Base-by-base conservation (phyloP, 1,284 basidiomycete genomes). In the Apiotrichum domesticum region DNA sequence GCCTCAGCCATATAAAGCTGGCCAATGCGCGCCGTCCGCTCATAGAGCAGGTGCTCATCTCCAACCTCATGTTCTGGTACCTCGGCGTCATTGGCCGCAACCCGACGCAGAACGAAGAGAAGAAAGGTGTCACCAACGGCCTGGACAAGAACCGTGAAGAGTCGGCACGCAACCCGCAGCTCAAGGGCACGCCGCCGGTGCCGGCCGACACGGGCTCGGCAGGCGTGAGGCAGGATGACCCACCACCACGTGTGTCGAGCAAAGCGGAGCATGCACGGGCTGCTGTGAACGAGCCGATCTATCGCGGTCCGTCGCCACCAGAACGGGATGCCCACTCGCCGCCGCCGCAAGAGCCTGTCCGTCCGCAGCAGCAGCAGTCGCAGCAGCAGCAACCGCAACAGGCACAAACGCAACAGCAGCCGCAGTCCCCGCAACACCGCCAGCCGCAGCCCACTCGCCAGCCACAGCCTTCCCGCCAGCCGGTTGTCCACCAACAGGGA, bases 51-150 rank as follows among this genome's bases (percentile, higher is more conserved):
- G 95, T 99, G 51, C 79, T 98, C 60, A 98, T 98, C 75, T 96
- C 92, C 68, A 98, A 98, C 75, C 81, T 98, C 65, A 98, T 98
- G 94, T 98, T 98, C 81, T 98, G 95, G 95, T 98, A 98, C 74
- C 82, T 98, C 42, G 90, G 91, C n/a, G 85, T 98, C 63, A 96
- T 98, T 77, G 97, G 98, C 74, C 92, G 80, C 37, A 73, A 78
- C 6, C 59, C 68, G 5, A 63, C 69, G 10, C 63, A 64, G 13
- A 52, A 58, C 1, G 53, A 77, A 48, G 77, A 79, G 59, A 73
- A 76, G 54, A 81, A 77, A 47, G 62, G 70, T 11, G 62, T 72
- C 33, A 65, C 67, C 47, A 74, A 76, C 55, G 73, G 77, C n/a
- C 67, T 74, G 42, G 75, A 73, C 54, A 70, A 77, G 54, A 66